Base-by-base conservation (phyloP, 768 basidiomycete species). In the Candolleomyces aberdarensis region DNA sequence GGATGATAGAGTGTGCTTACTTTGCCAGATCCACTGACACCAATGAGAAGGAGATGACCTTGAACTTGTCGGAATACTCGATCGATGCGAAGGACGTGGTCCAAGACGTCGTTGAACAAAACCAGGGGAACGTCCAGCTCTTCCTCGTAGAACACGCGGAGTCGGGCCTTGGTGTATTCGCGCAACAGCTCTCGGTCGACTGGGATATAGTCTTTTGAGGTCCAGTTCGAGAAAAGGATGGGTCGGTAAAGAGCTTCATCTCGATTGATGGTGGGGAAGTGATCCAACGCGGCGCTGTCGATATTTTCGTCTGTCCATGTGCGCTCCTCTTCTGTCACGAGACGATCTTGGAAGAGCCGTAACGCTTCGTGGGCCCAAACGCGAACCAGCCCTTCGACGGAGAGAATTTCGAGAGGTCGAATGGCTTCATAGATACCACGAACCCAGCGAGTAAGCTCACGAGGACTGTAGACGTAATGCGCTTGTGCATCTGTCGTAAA, bases 161-260 rank as follows among this genome's bases (percentile, higher is more conserved):
- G 82, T 47, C 97, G 89, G 19, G 96, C 96, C 75, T 98, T 98
- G 20, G 94, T 96, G 72, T 96, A 98, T 67, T 98, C 97, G 50
- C 97, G 87, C 11, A 99, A 85, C 39, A 85, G 81, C 67, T 97
- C 96, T 54, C 97, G 86, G 63, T 97, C 93, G 49, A 99, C 96
- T 2, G 97, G 89, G 50, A 98, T 86, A 72, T 98, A 98, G 70
- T 98, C 78, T 76, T 96, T 94, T 10, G 96, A 96, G 0, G 96
- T 98, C 97, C 97, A 99, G 73, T 98, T 98, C 20, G 97, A 98
- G 82, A 95, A 99, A 41, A 99, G 77, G 65, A 99, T 95, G 0
- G 97, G 97, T 15, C 97, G 86, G 36, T 65, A 74, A 29, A 99
- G 82, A 1, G 97, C 94, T 69, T 97, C 94, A 26, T 89, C 87